Evolutionary conservation across 2,329 filamentous ascomycete genomes (phyloP).

Genomic region (Hyphodiscus sp.): DNA sequence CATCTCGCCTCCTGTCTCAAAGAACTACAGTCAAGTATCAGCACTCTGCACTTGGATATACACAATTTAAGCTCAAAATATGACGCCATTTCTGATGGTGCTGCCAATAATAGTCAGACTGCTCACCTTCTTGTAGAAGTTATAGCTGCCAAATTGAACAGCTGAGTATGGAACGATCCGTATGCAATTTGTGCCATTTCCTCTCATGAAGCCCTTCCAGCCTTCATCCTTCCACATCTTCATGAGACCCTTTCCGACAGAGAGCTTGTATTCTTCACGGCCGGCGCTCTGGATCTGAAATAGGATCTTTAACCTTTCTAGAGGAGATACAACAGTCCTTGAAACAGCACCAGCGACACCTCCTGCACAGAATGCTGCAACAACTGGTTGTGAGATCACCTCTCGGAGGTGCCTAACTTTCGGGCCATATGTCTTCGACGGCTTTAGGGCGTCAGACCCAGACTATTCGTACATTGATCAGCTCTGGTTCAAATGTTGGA

Average conservation of each 20-base stretch:
- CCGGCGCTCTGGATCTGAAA: conserved; percentile 91
- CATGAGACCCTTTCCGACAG: conserved; percentile 75
- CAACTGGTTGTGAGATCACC: conserved; percentile 70
- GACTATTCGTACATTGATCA: conserved; percentile 15
- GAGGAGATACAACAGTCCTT: conserved; percentile 89
- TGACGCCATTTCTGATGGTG: not conserved
- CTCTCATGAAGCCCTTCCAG: conserved; percentile 94
- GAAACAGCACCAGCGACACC: conserved; percentile 96
- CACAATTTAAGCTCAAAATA: not conserved
- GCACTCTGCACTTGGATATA: not conserved
- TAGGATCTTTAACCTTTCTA: conserved; percentile 95
- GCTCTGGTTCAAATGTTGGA: conserved; percentile 1
- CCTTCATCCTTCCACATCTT: conserved; percentile 99
- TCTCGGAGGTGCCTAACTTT: conserved; percentile 32
- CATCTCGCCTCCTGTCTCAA: conserved; percentile 72
- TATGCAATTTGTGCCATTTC: conserved; percentile 97
- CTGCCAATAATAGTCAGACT: not conserved
- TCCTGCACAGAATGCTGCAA: conserved; percentile 89
- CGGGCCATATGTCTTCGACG: conserved; percentile 27
- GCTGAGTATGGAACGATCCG: conserved; percentile 97
- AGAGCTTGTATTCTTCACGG: conserved; percentile 87
- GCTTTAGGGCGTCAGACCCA: conserved; percentile 22
- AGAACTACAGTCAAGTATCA: conserved; percentile 46
- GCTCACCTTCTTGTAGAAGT: conserved; percentile 86
- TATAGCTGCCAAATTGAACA: conserved; percentile 97